These are phyloP conservation scores for Beta lomatogona DNA, from an alignment of 179 eudicot genomes.

Conservation along the genomic window DNA sequence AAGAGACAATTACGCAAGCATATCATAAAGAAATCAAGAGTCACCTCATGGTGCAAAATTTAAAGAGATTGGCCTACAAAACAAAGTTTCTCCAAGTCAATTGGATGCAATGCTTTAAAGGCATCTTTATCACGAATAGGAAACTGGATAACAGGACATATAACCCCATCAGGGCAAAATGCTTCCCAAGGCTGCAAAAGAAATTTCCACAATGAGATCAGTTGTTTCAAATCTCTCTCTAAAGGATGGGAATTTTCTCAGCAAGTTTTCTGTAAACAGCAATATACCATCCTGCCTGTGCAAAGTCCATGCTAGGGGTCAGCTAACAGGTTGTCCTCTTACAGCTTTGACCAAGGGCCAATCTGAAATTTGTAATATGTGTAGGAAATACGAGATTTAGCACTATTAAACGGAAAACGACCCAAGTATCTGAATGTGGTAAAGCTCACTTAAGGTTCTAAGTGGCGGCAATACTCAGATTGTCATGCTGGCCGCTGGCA, in stretches of 20 bases:
- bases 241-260: conserved; percentile 80
- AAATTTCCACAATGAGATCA: conserved; percentile 97
- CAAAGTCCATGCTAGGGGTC: conserved; percentile 88
- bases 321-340: conserved; percentile 63
- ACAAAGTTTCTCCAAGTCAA: conserved; percentile 75
- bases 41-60: conserved; percentile 81
- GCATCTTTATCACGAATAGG: conserved; percentile 83
- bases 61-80: conserved; percentile 86
- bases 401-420: too few relatives aligned
- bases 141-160: conserved; percentile 89
- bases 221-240: conserved; percentile 93
- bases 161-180: conserved; percentile 93
- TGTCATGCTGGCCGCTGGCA: too few relatives aligned
- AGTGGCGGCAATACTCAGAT: too few relatives aligned
- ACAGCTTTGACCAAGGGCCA: conserved; percentile 86
- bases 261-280: conserved; percentile 97
- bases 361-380: conserved; percentile 41
- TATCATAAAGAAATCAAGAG: conserved; percentile 19
- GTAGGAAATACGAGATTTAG: neutral
- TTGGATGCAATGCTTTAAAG: conserved; percentile 73
- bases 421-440: too few relatives aligned
- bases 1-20: conserved; percentile 26
- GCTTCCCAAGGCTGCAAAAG: conserved; percentile 99
- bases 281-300: conserved; percentile 97
- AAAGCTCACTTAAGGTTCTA: too few relatives aligned